phyloP scores from a whole-genome alignment of 768 basidiomycete species.

The Favolaschia claudopus region DNA sequence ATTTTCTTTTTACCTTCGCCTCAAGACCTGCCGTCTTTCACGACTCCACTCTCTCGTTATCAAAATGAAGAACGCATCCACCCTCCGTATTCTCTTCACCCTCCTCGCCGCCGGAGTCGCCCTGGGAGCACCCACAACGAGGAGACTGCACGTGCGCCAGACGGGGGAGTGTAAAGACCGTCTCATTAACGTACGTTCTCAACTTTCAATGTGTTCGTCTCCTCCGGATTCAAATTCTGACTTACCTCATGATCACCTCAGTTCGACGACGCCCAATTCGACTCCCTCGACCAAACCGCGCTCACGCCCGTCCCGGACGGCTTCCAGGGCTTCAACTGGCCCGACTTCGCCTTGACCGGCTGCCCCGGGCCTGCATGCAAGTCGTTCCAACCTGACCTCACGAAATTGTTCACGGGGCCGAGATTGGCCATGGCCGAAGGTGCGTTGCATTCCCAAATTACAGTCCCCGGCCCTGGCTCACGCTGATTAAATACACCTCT shows the following conservation, averaged over 20 bases:
- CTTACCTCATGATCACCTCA: too few species aligned
- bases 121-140: not conserved
- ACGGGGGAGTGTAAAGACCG: not conserved
- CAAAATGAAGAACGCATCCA: not conserved
- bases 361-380: slow-evolving; percentile 1
- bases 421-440: slow-evolving; percentile 4
- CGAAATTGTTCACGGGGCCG: not conserved
- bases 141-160: not conserved
- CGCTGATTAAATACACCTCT: too few species aligned
- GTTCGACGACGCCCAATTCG: slow-evolving; percentile 6
- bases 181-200: not conserved
- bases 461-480: not conserved
- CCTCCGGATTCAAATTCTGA: not conserved
- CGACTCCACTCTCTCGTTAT: not conserved
- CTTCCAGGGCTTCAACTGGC: slow-evolving; percentile 8
- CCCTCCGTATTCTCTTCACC: not conserved
- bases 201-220: not conserved
- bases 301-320: not conserved
- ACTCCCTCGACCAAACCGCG: not conserved
- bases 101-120: slow-evolving; percentile 1
- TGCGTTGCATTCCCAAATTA: not conserved
- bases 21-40: not conserved
- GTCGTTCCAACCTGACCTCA: not conserved
- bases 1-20: not conserved
- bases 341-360: not conserved